These are phyloP conservation scores for Termitomyces sp. DNA, from an alignment of 1,284 basidiomycete genomes.

Conservation along the genomic window DNA sequence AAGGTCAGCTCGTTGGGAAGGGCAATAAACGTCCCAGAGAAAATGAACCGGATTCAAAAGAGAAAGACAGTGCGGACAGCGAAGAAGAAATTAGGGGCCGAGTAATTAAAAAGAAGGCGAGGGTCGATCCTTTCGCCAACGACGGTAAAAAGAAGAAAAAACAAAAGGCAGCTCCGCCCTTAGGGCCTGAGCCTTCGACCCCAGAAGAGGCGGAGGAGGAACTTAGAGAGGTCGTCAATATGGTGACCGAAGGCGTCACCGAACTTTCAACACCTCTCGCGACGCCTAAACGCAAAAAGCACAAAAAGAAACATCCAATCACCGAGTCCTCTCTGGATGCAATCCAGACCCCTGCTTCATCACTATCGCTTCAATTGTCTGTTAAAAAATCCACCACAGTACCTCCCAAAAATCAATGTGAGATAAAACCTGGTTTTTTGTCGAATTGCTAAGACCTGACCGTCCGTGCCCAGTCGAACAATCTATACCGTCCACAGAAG, in stretches of 20 bases:
- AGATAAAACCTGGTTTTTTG: not conserved
- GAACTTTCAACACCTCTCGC: conserved; percentile 4
- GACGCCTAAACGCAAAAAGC: conserved; percentile 10
- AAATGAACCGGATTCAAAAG: conserved; percentile 24
- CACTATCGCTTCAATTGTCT: not conserved
- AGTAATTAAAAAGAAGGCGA: conserved; percentile 53
- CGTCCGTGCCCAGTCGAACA: not conserved
- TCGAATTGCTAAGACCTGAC: not conserved
- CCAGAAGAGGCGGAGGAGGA: conserved; percentile 3
- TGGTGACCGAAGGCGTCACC: conserved; percentile 2
- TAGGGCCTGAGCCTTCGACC: not conserved
- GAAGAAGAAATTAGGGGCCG: conserved; percentile 55
- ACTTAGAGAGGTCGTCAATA: conserved; percentile 4
- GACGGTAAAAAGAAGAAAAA: conserved; percentile 31
- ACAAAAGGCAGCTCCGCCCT: conserved; percentile 13
- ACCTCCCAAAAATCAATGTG: not conserved
- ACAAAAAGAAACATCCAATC: conserved; percentile 3
- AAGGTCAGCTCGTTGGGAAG: conserved; percentile 49
- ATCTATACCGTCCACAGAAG: not conserved
- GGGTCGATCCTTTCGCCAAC: conserved; percentile 50
- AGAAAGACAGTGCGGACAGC: conserved; percentile 31
- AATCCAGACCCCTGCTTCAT: not conserved
- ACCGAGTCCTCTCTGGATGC: not conserved
- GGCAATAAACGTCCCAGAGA: conserved; percentile 45
- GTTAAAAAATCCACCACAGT: not conserved